These are phyloP conservation scores for Penicillium sp. DNA, from an alignment of 2,329 filamentous ascomycete genomes.

Conservation along the genomic window DNA sequence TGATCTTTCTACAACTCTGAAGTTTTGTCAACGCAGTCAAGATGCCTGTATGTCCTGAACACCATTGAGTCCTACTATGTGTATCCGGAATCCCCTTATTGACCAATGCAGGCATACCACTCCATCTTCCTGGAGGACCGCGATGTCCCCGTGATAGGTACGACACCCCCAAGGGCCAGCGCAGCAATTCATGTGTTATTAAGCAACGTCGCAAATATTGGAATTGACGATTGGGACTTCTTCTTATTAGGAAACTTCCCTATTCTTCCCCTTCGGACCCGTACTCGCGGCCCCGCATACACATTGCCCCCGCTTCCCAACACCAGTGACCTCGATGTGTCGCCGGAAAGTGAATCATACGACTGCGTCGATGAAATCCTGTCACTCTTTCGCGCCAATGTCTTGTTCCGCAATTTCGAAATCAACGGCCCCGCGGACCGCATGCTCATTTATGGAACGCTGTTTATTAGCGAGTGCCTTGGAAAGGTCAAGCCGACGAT, in stretches of 20 bases:
- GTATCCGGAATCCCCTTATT: slow-evolving; percentile 1
- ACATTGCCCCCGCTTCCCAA: slow-evolving; percentile 66
- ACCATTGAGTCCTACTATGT: background rate
- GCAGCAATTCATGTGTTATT: background rate
- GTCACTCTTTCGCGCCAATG: slow-evolving; percentile 91
- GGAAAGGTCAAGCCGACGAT: slow-evolving; percentile 77
- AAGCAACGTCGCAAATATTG: background rate
- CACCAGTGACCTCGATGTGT: slow-evolving; percentile 51
- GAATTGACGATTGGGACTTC: slow-evolving; percentile 12
- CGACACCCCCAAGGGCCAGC: slow-evolving; percentile 11
- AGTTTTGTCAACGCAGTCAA: slow-evolving; percentile 22
- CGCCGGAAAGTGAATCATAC: slow-evolving; percentile 88
- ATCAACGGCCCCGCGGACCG: slow-evolving; percentile 94
- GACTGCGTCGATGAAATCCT: slow-evolving; percentile 95
- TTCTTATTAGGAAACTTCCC: slow-evolving; percentile 73
- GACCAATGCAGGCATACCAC: slow-evolving; percentile 74
- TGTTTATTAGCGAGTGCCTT: slow-evolving; percentile 88
- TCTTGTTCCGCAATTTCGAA: slow-evolving; percentile 99
- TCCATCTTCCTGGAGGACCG: slow-evolving; percentile 88
- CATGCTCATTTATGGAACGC: slow-evolving; percentile 91
- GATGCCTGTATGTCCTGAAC: slow-evolving; percentile 45
- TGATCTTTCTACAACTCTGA: slow-evolving; percentile 3
- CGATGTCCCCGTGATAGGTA: slow-evolving; percentile 63
- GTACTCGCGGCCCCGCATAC: slow-evolving; percentile 91
- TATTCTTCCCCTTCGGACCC: slow-evolving; percentile 87